Base-by-base conservation (phyloP, 805 yeast genomes). In the Saccharomycopsis sp. region DNA sequence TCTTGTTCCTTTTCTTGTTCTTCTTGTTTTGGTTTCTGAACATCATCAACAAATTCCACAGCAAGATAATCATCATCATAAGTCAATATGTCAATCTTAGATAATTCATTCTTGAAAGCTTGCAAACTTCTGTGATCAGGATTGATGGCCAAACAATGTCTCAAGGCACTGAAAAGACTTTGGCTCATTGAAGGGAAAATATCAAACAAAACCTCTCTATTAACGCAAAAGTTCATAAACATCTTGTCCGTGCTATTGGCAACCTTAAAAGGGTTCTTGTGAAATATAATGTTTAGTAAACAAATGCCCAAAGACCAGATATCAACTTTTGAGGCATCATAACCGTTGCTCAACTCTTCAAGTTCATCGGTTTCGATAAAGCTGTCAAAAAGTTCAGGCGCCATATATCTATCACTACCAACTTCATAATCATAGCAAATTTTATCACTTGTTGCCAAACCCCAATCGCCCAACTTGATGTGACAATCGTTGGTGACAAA, bases 151-250 rank as follows among this genome's bases (percentile, higher is more conserved):
- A 89, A 66, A 46, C 82, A 70, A 50, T 74, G 73, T 43, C 95
- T 71, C 55, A 88, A 68, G 0, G 84, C 94, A n/a, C 80, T 75
- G 56, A 86, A 89, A 53, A 87, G 71, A 54, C 87, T 96, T 39
- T 75, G 77, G 39, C 92, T 75, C 86, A 89, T 80, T 4, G 87
- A 67, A 13, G 95, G 87, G 58, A 88, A 89, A 31, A 87, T 82
- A 61, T 89, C 97, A 61, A 86, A 87, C 35, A 89, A 64, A 1
- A 94, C 81, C 59, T 89, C 96, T 51, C 96, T 73, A 53, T 84
- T 83, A 25, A 80, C 73, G 9, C 50, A 21, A 34, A 43, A 30
- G 32, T 47, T 31, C 46, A 50, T 13, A 45, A 63, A 69, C 17
- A 61, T 50, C 34, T 66, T 71, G 48, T 67, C 74, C 16, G 61